phyloP scores from a whole-genome alignment of 1,284 basidiomycete genomes.

The Puccinia sorghi region DNA sequence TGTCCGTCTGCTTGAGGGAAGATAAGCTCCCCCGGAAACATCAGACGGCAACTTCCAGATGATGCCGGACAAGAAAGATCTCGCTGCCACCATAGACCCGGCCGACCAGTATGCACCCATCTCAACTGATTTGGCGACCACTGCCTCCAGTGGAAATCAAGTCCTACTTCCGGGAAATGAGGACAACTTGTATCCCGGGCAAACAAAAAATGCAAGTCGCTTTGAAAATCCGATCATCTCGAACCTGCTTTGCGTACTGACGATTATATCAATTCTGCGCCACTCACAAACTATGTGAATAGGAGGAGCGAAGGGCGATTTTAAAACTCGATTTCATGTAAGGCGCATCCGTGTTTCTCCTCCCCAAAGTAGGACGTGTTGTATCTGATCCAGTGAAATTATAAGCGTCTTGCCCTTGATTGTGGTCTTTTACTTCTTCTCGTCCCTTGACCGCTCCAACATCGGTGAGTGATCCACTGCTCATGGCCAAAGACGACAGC shows the following conservation, averaged over 20 bases:
- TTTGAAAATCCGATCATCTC: not conserved
- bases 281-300: not conserved
- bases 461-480: slow-evolving; percentile 4
- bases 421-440: slow-evolving; percentile 21
- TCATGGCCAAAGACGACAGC: not conserved
- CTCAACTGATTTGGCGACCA: not conserved
- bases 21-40: not conserved
- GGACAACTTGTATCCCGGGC: not conserved
- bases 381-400: not conserved
- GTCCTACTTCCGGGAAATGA: not conserved
- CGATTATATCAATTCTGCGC: no score
- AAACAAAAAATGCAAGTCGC: not conserved
- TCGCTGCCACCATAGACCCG: not conserved
- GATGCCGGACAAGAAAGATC: not conserved
- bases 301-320: slow-evolving; percentile 17
- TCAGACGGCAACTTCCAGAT: not conserved
- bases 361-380: not conserved
- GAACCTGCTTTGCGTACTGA: not conserved
- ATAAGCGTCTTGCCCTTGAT: slow-evolving; percentile 31
- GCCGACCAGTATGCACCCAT: not conserved
- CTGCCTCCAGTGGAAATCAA: not conserved
- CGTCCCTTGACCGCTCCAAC: slow-evolving; percentile 42
- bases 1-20: not conserved
- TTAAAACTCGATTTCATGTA: slow-evolving; percentile 26
- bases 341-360: no score